Percentiles rank a stretch among this genome's conserved stretches.
Conservation (phyloP, 2,329 filamentous ascomycete genomes). For the Emmonsiellopsis sp. region DNA sequence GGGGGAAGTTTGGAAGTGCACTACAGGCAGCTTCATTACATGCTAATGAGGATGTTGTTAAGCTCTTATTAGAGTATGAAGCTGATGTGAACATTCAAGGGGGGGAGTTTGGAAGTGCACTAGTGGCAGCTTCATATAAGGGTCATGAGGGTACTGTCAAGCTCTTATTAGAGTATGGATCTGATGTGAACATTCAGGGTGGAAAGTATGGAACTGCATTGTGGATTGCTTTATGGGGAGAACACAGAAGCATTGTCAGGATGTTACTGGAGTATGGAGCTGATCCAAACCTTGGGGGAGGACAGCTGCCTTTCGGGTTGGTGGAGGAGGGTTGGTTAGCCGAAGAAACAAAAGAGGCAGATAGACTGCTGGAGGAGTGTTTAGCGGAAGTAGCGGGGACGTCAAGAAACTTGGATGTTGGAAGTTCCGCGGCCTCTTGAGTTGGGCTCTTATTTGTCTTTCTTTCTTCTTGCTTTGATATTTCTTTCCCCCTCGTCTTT, state of each 20-base stretch:
- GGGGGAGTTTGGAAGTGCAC: background rate
- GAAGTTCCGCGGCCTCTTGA: no score
- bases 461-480: no score
- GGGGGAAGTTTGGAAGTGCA: background rate
- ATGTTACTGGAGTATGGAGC: background rate
- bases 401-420: no score
- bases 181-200: background rate
- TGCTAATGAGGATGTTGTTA: background rate
- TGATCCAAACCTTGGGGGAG: background rate
- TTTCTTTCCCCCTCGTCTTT: no score
- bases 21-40: background rate
- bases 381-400: no score
- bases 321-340: no score
- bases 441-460: no score
- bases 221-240: no score
- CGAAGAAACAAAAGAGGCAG: rapidly evolving
- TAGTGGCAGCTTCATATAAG: background rate
- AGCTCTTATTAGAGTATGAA: background rate
- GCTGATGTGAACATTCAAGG: background rate
- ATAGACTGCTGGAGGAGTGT: no score
- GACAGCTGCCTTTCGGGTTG: no score
- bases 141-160: background rate
- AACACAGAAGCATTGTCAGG: background rate
- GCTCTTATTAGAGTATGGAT: background rate
- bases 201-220: background rate